Percentiles rank a stretch among this genome's conserved stretches.
Conservation (phyloP, 2,329 filamentous ascomycete species). For the Pseudogymnoascus sp. region DNA sequence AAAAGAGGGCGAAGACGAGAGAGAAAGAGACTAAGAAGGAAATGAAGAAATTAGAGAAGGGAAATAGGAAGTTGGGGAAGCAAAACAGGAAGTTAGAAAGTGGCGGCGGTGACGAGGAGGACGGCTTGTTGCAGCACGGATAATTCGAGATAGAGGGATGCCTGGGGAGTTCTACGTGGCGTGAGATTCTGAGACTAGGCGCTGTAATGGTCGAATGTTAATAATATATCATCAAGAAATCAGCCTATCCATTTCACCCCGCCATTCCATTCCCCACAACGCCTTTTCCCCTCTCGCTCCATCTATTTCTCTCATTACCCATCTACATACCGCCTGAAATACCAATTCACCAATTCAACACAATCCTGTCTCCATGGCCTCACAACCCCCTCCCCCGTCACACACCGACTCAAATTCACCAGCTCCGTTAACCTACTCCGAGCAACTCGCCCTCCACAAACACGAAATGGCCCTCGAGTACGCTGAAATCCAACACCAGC, state of each 20-base stretch:
- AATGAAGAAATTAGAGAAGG: constrained; percentile 11
- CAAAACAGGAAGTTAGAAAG: constrained; percentile 13
- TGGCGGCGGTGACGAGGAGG: not conserved
- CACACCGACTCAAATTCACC: too few species aligned
- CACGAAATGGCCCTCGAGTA: too few species aligned
- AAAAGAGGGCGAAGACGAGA: not conserved
- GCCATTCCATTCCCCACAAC: not conserved
- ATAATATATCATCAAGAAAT: not conserved
- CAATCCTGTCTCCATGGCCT: too few species aligned
- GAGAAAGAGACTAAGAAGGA: not conserved
- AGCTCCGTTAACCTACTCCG: too few species aligned
- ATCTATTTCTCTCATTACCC: not conserved
- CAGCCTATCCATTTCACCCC: not conserved
- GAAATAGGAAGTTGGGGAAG: constrained; percentile 7
- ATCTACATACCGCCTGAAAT: not conserved
- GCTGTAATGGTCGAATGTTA: not conserved
- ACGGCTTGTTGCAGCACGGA: not conserved
- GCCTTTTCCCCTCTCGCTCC: not conserved
- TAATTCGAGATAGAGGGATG: not conserved
- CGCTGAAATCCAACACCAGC: too few species aligned
- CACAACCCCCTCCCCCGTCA: too few species aligned
- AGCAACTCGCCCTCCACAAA: too few species aligned
- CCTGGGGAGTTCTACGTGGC: not conserved
- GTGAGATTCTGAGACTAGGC: not conserved
- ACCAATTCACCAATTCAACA: too few species aligned